Percentiles rank a stretch among this genome's conserved stretches.
Evolutionary conservation across 129 eudicot species (phyloP).

Genomic region (Kitagawia praeruptora): DNA sequence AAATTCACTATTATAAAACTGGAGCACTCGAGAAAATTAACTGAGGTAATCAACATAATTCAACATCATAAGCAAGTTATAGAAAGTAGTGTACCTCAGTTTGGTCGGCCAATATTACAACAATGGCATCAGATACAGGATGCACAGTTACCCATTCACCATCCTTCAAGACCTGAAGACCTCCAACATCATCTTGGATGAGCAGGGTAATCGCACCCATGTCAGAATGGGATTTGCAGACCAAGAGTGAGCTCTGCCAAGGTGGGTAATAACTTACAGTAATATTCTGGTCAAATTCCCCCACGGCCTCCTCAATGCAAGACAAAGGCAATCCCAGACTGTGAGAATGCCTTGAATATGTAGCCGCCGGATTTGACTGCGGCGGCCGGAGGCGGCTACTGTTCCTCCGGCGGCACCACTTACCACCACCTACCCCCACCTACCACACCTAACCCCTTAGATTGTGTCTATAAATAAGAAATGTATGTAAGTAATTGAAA

Average conservation of each 20-base stretch:
- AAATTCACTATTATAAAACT: background rate
- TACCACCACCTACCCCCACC: no score
- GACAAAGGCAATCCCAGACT: slow-evolving; percentile 52
- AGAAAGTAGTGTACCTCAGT: slow-evolving; percentile 77
- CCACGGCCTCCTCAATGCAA: slow-evolving; percentile 59
- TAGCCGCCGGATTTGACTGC: no score
- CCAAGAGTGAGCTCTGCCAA: slow-evolving; percentile 90
- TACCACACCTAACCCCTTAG: no score
- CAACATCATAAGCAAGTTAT: background rate
- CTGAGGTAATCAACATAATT: background rate
- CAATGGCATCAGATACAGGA: slow-evolving; percentile 67
- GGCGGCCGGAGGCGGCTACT: no score
- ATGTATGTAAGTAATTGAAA: no score
- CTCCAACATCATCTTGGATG: slow-evolving; percentile 82
- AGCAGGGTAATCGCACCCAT: slow-evolving; percentile 89
- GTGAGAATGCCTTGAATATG: no score
- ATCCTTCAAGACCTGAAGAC: slow-evolving; percentile 72
- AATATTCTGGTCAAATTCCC: slow-evolving; percentile 81
- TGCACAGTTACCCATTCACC: slow-evolving; percentile 66
- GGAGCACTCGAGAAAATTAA: background rate
- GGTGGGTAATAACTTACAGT: slow-evolving; percentile 86
- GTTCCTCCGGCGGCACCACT: no score
- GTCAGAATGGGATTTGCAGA: slow-evolving; percentile 84
- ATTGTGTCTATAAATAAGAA: no score
- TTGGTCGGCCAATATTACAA: slow-evolving; percentile 85